phyloP scores from a whole-genome alignment of 108 stramenopile species.

The Fistulifera pelliculosa region DNA sequence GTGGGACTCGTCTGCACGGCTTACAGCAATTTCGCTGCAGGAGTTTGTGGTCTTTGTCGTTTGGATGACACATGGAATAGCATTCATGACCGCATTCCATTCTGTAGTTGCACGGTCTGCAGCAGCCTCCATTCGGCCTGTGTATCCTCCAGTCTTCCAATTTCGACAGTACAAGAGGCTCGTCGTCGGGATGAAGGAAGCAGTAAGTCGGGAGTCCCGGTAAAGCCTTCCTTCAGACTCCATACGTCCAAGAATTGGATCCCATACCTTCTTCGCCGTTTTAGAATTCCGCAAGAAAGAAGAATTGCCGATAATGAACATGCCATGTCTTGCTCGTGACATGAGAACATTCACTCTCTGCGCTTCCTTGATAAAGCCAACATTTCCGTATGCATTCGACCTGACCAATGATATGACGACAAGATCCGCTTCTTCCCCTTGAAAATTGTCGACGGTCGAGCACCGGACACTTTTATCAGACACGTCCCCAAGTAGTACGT shows the following conservation, averaged over 20 bases:
- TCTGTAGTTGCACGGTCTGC: constrained; percentile 20
- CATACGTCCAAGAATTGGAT: constrained; percentile 20
- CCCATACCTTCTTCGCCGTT: constrained; percentile 24
- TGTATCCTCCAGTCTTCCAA: constrained; percentile 12
- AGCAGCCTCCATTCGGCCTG: constrained; percentile 39
- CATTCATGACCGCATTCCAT: constrained; percentile 38
- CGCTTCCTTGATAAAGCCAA: constrained; percentile 80
- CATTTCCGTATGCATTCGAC: constrained; percentile 40
- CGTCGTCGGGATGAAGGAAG: constrained; percentile 24
- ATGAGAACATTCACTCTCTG: constrained; percentile 88
- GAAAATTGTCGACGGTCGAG: constrained; percentile 74
- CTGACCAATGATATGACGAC: constrained; percentile 74
- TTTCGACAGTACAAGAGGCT: constrained; percentile 8
- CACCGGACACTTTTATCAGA: constrained; percentile 19
- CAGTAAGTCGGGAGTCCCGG: constrained; percentile 30
- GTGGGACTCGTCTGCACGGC: constrained; percentile 29
- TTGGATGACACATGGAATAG: constrained; percentile 32
- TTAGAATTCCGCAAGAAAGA: constrained; percentile 12
- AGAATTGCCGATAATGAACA: constrained; percentile 41
- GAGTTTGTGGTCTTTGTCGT: constrained; percentile 17
- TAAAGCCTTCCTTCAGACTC: constrained; percentile 13
- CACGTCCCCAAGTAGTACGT: background rate
- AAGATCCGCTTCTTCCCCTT: constrained; percentile 87
- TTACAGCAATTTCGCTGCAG: constrained; percentile 15
- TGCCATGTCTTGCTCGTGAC: constrained; percentile 61